Conservation (phyloP, 768 basidiomycete genomes). For the Suillus tomentosus region DNA sequence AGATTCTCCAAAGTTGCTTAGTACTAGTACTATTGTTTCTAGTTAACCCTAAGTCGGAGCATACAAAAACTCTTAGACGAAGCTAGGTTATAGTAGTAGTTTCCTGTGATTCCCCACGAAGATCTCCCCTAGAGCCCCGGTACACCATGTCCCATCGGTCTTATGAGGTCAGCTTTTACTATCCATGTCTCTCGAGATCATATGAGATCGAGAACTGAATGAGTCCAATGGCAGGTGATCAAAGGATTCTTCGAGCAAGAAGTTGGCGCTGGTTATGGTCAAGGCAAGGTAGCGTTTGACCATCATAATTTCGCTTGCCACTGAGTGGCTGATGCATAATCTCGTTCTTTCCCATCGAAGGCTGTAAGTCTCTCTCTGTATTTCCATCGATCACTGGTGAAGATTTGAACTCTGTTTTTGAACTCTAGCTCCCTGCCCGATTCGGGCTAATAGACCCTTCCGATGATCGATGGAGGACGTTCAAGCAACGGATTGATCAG, state of each 20-base stretch:
- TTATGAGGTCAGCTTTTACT: background rate
- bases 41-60: too few species aligned
- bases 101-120: background rate
- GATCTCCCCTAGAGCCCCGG: background rate
- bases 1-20: too few species aligned
- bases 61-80: too few species aligned
- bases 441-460: constrained; percentile 62
- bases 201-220: background rate
- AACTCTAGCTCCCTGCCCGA: constrained; percentile 48
- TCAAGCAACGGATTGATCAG: constrained; percentile 42
- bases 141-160: constrained; percentile 5
- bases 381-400: background rate
- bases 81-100: background rate
- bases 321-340: background rate
- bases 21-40: too few species aligned
- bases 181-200: background rate
- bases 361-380: background rate
- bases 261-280: background rate
- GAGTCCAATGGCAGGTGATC: background rate
- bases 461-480: constrained; percentile 49
- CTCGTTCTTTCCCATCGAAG: background rate
- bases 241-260: constrained; percentile 8
- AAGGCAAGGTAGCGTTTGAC: background rate
- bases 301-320: background rate
- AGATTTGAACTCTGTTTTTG: background rate